Base-by-base conservation (phyloP, 2,329 filamentous ascomycete species). In the Grosmannia serpens region DNA sequence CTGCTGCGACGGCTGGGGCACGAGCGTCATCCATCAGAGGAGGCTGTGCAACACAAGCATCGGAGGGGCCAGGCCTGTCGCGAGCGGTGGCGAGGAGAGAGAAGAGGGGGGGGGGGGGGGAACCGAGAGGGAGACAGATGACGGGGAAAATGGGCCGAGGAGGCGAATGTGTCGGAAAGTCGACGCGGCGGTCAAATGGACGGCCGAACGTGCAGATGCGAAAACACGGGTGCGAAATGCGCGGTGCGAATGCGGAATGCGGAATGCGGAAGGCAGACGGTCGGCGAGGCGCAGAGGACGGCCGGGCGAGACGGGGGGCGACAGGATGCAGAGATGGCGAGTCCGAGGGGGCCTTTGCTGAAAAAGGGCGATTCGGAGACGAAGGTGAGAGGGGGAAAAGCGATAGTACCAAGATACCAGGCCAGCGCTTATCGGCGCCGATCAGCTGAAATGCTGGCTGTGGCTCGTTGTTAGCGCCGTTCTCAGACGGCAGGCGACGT, bases 11-110 rank as follows among this genome's bases (percentile, higher is more conserved):
- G 17, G 35, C 24, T 20, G 54, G 50, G 22, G 56, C 52, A 50
- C 54, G 52, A 41, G 55, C 41, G 56, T 59, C 55, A 15, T 59
- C 52, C 56, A 60, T 60, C 52, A 51, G 44, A 27, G 38, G 27
- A 58, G 41, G 35, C 53, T 17, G 53, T 26, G 33, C 10, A 54
- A 41, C 38, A 29, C 31, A 46, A 24, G n/a, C 47, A 56, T 51
- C 33, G 51, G 51, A 6, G 20, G n/a, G 26, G 17, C 17, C 11
- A 10, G 8, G 17, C 29, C 8, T 1, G 29, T 17, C 10, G 22
- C 33, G n/a, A 17, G 20, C 22, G 17, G 22, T n/a, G 8, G 31
- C 20, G 2, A 13, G 27, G 27, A 52, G 46, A 26, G 10, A 29
- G 29, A 35, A 15, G 15, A n/a, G 29, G 17, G 15, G 50, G 20